Conservation (phyloP, 805 yeast genomes). For the Debaryomyces tyrocola region DNA sequence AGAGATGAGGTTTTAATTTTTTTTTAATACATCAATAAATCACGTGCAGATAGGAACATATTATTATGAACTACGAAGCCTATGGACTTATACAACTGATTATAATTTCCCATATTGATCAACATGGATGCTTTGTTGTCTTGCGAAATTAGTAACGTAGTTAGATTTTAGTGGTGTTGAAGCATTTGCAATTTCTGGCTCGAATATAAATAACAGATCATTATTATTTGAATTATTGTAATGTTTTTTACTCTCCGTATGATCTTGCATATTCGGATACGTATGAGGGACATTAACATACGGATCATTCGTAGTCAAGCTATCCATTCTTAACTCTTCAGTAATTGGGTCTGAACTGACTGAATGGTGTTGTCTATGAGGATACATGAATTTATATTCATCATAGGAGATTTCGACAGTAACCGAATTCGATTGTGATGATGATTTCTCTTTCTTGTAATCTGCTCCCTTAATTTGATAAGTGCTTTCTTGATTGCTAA, state of each 20-base stretch:
- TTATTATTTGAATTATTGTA: background rate
- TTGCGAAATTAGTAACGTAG: conserved; percentile 16
- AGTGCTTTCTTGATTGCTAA: conserved; percentile 9
- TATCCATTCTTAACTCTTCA: background rate
- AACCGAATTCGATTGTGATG: background rate
- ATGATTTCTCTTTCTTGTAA: background rate
- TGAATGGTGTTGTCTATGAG: background rate
- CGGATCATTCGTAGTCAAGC: background rate
- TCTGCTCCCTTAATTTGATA: background rate
- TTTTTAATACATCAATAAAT: background rate
- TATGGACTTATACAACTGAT: background rate
- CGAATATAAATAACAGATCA: background rate
- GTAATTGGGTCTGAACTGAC: background rate
- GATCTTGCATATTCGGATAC: background rate
- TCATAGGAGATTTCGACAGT: conserved; percentile 10
- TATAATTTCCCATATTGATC: conserved; percentile 20
- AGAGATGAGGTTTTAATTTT: conserved; percentile 11
- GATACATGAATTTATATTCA: conserved; percentile 17
- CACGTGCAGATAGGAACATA: conserved; percentile 1
- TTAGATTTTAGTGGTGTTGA: conserved; percentile 6
- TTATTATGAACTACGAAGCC: background rate
- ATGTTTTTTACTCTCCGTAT: background rate
- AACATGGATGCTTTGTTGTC: conserved; percentile 34
- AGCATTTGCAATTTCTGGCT: background rate
- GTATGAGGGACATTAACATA: background rate